Percentiles rank a stretch among this genome's conserved stretches.
Evolutionary conservation across 345 rosid species (phyloP).

Genomic region (Aquilaria yunnanensis): DNA sequence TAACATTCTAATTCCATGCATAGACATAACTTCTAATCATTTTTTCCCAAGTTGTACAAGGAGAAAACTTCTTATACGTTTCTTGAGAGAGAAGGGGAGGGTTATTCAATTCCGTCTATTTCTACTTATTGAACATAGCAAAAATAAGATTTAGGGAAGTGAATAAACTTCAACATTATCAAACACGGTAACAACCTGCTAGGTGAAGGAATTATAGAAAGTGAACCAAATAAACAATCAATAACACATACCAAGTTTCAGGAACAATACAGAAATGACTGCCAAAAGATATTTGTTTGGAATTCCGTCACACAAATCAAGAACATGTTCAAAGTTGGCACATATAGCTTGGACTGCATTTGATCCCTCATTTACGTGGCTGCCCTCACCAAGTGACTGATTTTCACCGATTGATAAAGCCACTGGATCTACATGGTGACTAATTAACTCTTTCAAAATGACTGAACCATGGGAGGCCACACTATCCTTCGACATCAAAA

Average conservation of each 20-base stretch:
- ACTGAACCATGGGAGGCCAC: constrained; percentile 53
- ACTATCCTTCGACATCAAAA: constrained; percentile 43
- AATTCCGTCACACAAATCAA: constrained; percentile 35
- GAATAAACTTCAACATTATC: too few relatives aligned
- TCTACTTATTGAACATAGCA: too few relatives aligned
- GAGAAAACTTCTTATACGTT: too few relatives aligned
- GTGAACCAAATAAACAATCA: constrained; percentile 11
- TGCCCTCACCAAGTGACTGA: constrained; percentile 28
- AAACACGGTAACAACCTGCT: too few relatives aligned
- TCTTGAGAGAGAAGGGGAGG: too few relatives aligned
- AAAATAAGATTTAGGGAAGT: too few relatives aligned
- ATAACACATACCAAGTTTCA: constrained; percentile 60
- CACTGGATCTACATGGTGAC: constrained; percentile 29
- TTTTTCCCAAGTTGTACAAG: too few relatives aligned
- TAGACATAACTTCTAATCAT: too few relatives aligned
- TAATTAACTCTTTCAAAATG: constrained; percentile 59
- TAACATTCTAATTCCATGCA: too few relatives aligned
- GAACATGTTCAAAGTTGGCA: constrained; percentile 41
- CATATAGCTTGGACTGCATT: constrained; percentile 42
- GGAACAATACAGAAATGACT: constrained; percentile 45
- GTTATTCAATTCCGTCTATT: too few relatives aligned
- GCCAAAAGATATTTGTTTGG: constrained; percentile 58
- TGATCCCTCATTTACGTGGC: constrained; percentile 34
- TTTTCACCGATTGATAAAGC: constrained; percentile 22
- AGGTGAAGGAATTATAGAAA: too few relatives aligned